Evolutionary conservation across 371 early-diverging fungal genomes (phyloP), one percentile per base, ranked within the genome.

Genomic region (Mortierella sp.): DNA sequence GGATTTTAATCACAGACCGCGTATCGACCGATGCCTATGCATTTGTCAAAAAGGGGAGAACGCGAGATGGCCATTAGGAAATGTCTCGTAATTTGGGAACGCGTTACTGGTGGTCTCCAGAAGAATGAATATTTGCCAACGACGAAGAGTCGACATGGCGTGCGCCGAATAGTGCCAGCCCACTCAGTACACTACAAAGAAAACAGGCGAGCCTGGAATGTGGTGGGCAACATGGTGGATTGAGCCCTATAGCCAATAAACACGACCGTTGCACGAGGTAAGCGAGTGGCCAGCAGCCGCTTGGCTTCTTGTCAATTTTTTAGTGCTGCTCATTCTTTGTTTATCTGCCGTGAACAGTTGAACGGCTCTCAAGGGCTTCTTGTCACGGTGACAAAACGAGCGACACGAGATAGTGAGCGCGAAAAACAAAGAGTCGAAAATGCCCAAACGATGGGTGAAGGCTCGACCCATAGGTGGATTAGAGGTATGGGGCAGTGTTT

Each of bases 181-280:
- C 53, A 55, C 40, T 55, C 55, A 21, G 21, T 37, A 59, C 57
- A 53, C 6, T 40, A 6, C 43, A 40, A 43, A 19, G 19, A 64
- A 37, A 67, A 67, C 11, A 67, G 67, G 67, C 67, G 67, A 37
- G 67, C 24, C 67, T 67, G 37, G 67, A 67, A 37, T 67, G n/a
- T 40, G 11, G 19, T 31, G 10, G 64, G 34, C 43, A n/a, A 54
- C 8, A n/a, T 67, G 24, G 43, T 50, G 37, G 24, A 19, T 2
- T 24, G 40, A 40, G 43, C 24, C 40, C 67, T 67, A 10, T 10
- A 24, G 67, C 19, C 61, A 37, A 67, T 9, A 37, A 67, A 40
- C 24, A 67, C 24, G 21, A 10, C 24, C 16, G 34, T 64, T 64
- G 34, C 67, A 67, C 67, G 67, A 67, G 67, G 67, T 24, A 40